Evolutionary conservation across 768 basidiomycete species (phyloP).

Genomic region (Pleurotus citrinopileatus): DNA sequence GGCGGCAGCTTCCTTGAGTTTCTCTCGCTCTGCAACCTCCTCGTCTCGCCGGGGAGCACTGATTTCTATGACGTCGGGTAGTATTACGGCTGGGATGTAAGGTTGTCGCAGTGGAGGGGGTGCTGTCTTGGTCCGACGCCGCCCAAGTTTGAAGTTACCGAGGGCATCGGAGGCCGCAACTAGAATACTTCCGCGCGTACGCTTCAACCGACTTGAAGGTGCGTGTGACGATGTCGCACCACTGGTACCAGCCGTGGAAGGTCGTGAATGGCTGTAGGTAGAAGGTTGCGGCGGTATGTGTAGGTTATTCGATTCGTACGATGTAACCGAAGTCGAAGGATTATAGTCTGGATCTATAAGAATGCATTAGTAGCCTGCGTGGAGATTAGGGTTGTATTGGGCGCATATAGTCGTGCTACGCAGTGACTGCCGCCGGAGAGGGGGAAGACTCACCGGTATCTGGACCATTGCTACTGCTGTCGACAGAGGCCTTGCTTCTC

Average conservation of each 20-base stretch:
- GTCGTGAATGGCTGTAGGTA: slow-evolving; percentile 7
- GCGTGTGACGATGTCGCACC: slow-evolving; percentile 11
- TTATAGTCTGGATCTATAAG: slow-evolving; percentile 19
- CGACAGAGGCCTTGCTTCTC: slow-evolving; percentile 6
- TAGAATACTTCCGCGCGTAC: slow-evolving; percentile 43
- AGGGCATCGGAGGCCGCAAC: slow-evolving; percentile 52
- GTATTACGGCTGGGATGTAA: slow-evolving; percentile 31
- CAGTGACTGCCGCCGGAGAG: neutral
- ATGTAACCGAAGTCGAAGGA: slow-evolving; percentile 16
- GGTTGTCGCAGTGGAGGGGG: slow-evolving; percentile 19
- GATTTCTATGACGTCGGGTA: slow-evolving; percentile 77
- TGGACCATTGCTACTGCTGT: slow-evolving; percentile 5
- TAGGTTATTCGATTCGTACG: slow-evolving; percentile 12
- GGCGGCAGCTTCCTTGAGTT: slow-evolving; percentile 73
- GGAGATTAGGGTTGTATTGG: neutral
- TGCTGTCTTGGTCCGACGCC: slow-evolving; percentile 34
- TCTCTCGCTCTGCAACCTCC: slow-evolving; percentile 71
- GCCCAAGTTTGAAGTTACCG: slow-evolving; percentile 41
- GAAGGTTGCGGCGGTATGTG: slow-evolving; percentile 6
- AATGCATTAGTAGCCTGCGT: neutral
- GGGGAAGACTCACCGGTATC: slow-evolving; percentile 6
- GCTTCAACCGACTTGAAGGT: slow-evolving; percentile 26
- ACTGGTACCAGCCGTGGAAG: slow-evolving; percentile 19
- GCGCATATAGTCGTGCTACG: neutral
- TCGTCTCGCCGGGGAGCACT: slow-evolving; percentile 48